phyloP scores from a whole-genome alignment of 2,329 filamentous ascomycete species.

The Xylaria sp. region DNA sequence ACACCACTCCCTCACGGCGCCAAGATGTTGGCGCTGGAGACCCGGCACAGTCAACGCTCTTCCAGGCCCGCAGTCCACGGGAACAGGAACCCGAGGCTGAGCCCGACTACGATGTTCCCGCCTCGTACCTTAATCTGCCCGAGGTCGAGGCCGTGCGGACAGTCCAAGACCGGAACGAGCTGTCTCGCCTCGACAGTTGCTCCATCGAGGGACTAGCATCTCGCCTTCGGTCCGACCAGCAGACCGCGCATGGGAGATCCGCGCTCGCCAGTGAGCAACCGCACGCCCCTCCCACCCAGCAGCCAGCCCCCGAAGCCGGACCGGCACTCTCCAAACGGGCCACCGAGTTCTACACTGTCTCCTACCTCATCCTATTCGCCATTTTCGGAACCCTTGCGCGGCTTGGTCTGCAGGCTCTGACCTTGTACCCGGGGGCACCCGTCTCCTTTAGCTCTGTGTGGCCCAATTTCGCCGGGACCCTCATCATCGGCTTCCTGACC shows the following conservation, averaged over 20 bases:
- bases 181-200: constrained; percentile 43
- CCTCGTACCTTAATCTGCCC: constrained; percentile 49
- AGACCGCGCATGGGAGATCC: constrained; percentile 19
- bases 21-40: background rate
- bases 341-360: constrained; percentile 72
- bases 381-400: constrained; percentile 84
- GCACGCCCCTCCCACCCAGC: background rate
- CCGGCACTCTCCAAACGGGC: constrained; percentile 53
- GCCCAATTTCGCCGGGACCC: constrained; percentile 83
- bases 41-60: background rate
- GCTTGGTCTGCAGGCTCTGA: constrained; percentile 79
- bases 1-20: constrained; percentile 17
- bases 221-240: constrained; percentile 36
- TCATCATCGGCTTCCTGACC: constrained; percentile 83
- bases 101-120: constrained; percentile 45
- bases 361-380: constrained; percentile 85
- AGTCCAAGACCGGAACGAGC: constrained; percentile 50
- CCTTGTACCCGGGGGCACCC: constrained; percentile 78
- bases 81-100: constrained; percentile 12
- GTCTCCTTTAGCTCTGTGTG: constrained; percentile 77
- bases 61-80: constrained; percentile 21
- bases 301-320: background rate
- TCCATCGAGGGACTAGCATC: constrained; percentile 48
- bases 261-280: background rate
- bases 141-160: constrained; percentile 51